Evolutionary conservation across 495 filamentous ascomycete species (phyloP).

Genomic region (Trichoderma orchidacearum): DNA sequence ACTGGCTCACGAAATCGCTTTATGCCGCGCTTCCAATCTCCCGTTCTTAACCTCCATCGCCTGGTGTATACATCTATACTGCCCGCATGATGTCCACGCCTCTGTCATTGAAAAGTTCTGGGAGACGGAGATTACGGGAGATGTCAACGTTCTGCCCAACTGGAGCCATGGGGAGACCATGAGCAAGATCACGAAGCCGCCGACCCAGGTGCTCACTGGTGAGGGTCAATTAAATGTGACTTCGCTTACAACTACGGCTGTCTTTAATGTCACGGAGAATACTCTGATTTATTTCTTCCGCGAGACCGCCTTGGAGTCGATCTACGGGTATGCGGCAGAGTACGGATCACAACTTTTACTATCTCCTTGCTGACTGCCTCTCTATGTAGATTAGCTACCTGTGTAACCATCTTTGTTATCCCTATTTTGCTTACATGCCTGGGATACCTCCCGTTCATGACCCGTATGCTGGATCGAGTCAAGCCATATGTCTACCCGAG

Average conservation of each 20-base stretch:
- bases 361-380: neutral
- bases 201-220: neutral
- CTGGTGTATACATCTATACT: slow-evolving; percentile 7
- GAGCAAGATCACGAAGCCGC: slow-evolving; percentile 3
- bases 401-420: slow-evolving; percentile 4
- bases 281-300: neutral
- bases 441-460: slow-evolving; percentile 10
- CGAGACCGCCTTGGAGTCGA: neutral
- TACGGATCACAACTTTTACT: neutral
- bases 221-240: neutral
- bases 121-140: slow-evolving; percentile 5
- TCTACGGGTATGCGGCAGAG: neutral
- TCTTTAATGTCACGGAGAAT: neutral
- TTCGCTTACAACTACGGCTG: neutral
- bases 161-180: slow-evolving; percentile 5
- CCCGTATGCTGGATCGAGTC: slow-evolving; percentile 3
- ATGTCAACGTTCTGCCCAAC: neutral
- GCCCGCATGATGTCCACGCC: neutral
- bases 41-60: slow-evolving; percentile 7
- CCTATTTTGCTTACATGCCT: slow-evolving; percentile 11
- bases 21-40: slow-evolving; percentile 1
- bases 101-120: slow-evolving; percentile 7
- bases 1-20: neutral
- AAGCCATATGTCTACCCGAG: slow-evolving; percentile 15
- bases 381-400: slow-evolving; percentile 3